A percentile compares a stretch with the other conserved stretches of the same genome.
Evolutionary conservation across 1,284 basidiomycete genomes (phyloP).

Genomic region (Ceratobasidium sp.): DNA sequence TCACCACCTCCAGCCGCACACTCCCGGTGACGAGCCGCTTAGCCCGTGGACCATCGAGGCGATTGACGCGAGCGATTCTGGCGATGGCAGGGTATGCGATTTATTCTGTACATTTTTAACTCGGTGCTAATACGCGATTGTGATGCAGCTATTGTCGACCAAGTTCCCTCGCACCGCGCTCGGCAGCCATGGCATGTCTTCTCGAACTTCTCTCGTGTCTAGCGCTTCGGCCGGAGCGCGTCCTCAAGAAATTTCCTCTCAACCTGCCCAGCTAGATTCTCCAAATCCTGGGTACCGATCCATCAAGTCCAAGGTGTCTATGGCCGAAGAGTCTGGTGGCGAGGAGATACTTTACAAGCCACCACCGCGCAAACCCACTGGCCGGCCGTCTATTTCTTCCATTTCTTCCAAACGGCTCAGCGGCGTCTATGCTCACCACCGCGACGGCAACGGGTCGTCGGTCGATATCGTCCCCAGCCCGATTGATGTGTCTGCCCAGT

Average conservation of each 20-base stretch:
- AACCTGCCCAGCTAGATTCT: constrained; percentile 7
- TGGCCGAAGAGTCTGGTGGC: constrained; percentile 77
- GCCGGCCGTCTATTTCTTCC: constrained; percentile 42
- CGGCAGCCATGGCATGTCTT: constrained; percentile 15
- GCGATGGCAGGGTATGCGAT: constrained; percentile 68
- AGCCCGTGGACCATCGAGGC: constrained; percentile 89
- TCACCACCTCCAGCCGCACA: neutral
- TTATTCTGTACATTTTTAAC: constrained; percentile 43
- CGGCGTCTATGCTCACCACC: constrained; percentile 37
- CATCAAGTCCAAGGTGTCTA: constrained; percentile 65
- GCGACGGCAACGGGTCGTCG: constrained; percentile 30
- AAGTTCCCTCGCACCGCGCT: constrained; percentile 22
- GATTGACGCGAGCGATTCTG: constrained; percentile 70
- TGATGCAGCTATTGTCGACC: constrained; percentile 18
- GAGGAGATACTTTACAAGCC: constrained; percentile 78
- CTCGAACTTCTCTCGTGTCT: constrained; percentile 30
- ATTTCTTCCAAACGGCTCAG: constrained; percentile 38
- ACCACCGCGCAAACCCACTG: constrained; percentile 48
- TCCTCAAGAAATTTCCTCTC: neutral
- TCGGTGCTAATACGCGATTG: constrained; percentile 5
- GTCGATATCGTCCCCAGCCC: constrained; percentile 39
- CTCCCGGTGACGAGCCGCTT: constrained; percentile 44
- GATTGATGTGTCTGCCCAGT: constrained; percentile 44
- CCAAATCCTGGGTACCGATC: constrained; percentile 51
- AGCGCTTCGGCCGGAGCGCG: constrained; percentile 19